Percentiles rank a stretch among this genome's conserved stretches.
Conservation (phyloP, 1,284 basidiomycete genomes). For the Erythrobasidium hasegawianum region DNA sequence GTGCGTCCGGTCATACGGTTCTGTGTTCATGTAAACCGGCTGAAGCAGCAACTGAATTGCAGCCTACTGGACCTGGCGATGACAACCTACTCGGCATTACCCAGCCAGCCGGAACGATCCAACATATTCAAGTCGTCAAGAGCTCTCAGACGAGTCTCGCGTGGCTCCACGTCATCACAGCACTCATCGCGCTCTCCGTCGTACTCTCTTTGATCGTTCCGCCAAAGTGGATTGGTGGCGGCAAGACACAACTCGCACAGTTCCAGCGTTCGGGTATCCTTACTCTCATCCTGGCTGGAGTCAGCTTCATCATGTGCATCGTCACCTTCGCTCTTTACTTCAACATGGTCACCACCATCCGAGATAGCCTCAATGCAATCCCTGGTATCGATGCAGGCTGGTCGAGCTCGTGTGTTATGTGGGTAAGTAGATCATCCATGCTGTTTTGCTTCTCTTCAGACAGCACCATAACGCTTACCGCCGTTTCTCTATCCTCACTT, state of each 20-base stretch:
- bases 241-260: conserved; percentile 16
- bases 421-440: conserved; percentile 7
- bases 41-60: not conserved
- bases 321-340: conserved; percentile 16
- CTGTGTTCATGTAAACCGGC: not conserved
- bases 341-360: not conserved
- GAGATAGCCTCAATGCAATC: conserved; percentile 18
- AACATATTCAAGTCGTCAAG: conserved; percentile 3
- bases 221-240: conserved; percentile 22
- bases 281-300: conserved; percentile 11
- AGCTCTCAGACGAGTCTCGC: conserved; percentile 8
- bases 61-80: not conserved
- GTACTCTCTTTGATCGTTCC: conserved; percentile 13
- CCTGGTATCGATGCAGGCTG: conserved; percentile 13
- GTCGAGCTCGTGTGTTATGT: conserved; percentile 22
- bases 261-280: conserved; percentile 31
- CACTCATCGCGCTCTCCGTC: conserved; percentile 10
- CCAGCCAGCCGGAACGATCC: conserved; percentile 19
- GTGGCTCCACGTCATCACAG: conserved; percentile 22
- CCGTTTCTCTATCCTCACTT: not conserved
- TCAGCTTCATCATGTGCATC: conserved; percentile 12
- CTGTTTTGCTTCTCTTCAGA: not conserved
- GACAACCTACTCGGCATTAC: conserved; percentile 16
- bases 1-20: not conserved
- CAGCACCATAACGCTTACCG: not conserved